Evolutionary conservation across 179 eudicot species (phyloP).

Genomic region (Silene coronaria): DNA sequence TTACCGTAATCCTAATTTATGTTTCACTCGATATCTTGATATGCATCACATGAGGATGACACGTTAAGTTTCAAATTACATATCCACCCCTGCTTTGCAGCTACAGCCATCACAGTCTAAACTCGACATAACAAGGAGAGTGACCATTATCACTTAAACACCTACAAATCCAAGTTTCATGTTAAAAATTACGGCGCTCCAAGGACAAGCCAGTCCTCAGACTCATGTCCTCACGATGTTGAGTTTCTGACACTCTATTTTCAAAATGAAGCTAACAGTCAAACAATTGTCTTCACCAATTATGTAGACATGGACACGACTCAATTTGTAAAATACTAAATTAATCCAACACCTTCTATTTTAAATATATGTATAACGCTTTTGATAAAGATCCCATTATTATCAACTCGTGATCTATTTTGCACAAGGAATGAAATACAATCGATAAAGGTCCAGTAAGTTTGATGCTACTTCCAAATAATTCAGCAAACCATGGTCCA

Average conservation of each 20-base stretch:
- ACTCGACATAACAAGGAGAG: neutral
- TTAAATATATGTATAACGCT: neutral
- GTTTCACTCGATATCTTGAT: neutral
- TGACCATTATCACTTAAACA: neutral
- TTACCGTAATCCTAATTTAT: slow-evolving; percentile 6
- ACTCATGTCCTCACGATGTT: neutral
- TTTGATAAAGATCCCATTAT: neutral
- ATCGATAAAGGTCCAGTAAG: neutral
- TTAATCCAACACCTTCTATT: neutral
- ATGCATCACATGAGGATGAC: neutral
- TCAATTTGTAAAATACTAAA: neutral
- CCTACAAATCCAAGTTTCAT: neutral
- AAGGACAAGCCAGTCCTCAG: neutral
- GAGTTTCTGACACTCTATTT: neutral
- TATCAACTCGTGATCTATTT: neutral
- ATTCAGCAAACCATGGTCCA: neutral
- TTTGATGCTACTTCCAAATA: neutral
- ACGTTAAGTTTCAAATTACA: neutral
- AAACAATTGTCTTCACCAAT: too few relatives aligned
- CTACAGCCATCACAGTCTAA: neutral
- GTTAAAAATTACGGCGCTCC: neutral
- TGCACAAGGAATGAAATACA: neutral
- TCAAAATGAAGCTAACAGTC: neutral
- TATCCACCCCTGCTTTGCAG: neutral
- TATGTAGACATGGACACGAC: neutral